Percentiles rank a stretch among this genome's conserved stretches.
Evolutionary conservation across 768 basidiomycete genomes (phyloP).

Genomic region (Pleurotus platypus): DNA sequence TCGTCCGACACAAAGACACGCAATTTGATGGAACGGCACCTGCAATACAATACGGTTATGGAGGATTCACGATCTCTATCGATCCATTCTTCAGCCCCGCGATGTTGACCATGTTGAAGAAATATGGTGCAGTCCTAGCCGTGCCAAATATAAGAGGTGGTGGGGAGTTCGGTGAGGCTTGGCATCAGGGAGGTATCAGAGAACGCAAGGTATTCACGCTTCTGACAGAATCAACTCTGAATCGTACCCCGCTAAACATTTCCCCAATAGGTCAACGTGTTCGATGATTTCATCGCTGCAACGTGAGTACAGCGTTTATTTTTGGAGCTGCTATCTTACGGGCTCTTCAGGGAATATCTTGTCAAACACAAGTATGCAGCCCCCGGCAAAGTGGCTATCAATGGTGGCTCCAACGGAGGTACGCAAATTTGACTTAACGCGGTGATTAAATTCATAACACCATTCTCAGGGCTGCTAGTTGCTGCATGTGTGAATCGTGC

Average conservation of each 20-base stretch:
- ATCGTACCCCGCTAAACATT: neutral
- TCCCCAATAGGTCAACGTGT: constrained; percentile 56
- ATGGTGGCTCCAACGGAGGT: constrained; percentile 83
- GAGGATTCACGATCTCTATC: constrained; percentile 75
- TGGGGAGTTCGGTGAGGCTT: constrained; percentile 79
- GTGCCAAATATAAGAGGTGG: constrained; percentile 63
- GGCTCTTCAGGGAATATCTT: constrained; percentile 52
- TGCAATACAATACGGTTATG: constrained; percentile 79
- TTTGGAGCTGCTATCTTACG: neutral
- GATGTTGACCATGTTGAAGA: constrained; percentile 70
- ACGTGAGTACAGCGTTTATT: constrained; percentile 44
- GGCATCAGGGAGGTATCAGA: constrained; percentile 70
- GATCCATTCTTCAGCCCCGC: constrained; percentile 69
- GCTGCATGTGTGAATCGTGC: constrained; percentile 83
- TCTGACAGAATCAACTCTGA: neutral
- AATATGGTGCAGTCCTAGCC: constrained; percentile 66
- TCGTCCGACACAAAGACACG: constrained; percentile 72
- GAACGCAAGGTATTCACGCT: constrained; percentile 59
- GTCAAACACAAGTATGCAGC: constrained; percentile 70
- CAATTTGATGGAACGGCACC: constrained; percentile 72
- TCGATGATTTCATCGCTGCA: constrained; percentile 81
- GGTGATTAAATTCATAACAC: neutral
- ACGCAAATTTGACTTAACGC: constrained; percentile 12
- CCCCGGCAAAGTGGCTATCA: constrained; percentile 69
- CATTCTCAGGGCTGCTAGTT: constrained; percentile 60